These are phyloP conservation scores for Volvariella surrecta DNA, from an alignment of 1,284 basidiomycete species.

Conservation along the genomic window DNA sequence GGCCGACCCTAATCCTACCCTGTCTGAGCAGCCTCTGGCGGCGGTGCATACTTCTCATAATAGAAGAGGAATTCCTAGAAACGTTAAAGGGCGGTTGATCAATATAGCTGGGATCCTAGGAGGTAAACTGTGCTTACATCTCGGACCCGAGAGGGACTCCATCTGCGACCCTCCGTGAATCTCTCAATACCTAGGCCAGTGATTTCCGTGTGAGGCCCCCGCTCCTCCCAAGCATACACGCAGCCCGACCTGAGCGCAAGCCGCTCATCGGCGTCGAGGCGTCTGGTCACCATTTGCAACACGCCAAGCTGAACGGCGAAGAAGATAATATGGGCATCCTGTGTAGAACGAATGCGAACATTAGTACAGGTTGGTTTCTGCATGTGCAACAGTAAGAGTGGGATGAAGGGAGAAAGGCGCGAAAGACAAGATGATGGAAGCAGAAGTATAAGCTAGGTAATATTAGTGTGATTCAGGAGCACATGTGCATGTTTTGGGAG, in stretches of 20 bases:
- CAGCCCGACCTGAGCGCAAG: conserved; percentile 57
- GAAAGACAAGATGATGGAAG: conserved; percentile 8
- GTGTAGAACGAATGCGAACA: conserved; percentile 64
- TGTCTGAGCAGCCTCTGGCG: conserved; percentile 30
- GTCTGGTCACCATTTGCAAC: conserved; percentile 66
- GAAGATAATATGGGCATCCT: conserved; percentile 77
- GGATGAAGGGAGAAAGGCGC: conserved; percentile 8
- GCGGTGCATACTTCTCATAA: conserved; percentile 58
- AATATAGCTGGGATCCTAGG: conserved; percentile 7
- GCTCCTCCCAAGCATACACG: conserved; percentile 81
- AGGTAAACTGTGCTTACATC: conserved; percentile 41
- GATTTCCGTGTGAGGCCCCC: conserved; percentile 65
- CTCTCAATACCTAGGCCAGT: conserved; percentile 73
- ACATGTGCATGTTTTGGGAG: conserved; percentile 5
- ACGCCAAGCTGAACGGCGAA: conserved; percentile 56
- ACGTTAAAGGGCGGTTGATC: conserved; percentile 8
- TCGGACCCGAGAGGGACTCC: conserved; percentile 71
- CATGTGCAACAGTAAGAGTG: conserved; percentile 27
- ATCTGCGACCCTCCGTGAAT: conserved; percentile 71
- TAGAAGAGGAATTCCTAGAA: conserved; percentile 73
- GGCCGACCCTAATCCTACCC: conserved; percentile 22
- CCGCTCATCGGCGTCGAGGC: conserved; percentile 71
- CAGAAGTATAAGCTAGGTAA: not conserved
- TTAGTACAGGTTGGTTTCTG: conserved; percentile 67
- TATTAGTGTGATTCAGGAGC: not conserved